Evolutionary conservation across 1,139 yeast species (phyloP).

Genomic region (Blastobotrys aristatus): DNA sequence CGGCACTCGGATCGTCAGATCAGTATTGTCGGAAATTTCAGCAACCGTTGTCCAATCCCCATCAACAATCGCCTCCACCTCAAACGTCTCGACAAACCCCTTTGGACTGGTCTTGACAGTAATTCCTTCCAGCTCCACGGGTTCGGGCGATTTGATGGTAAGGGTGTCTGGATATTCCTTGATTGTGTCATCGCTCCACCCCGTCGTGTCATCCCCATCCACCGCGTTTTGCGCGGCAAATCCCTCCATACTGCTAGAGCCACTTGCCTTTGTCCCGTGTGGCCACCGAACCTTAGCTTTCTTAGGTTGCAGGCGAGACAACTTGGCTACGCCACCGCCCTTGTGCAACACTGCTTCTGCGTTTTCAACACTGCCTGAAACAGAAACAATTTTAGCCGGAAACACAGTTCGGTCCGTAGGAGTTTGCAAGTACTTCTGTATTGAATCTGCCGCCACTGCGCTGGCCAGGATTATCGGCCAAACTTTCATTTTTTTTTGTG

Average conservation of each 20-base stretch:
- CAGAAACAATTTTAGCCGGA: background rate
- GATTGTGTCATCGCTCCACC: background rate
- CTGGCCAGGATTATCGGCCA: background rate
- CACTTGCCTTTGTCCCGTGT: too few relatives aligned
- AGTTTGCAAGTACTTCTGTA: background rate
- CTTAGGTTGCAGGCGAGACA: background rate
- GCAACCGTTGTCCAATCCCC: background rate
- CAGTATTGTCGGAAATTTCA: background rate
- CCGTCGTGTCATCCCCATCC: background rate
- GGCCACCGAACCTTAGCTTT: background rate
- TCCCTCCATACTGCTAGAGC: too few relatives aligned
- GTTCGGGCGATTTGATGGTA: background rate
- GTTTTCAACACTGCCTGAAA: background rate
- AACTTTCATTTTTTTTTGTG: background rate
- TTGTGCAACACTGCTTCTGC: background rate
- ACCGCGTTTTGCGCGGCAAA: background rate
- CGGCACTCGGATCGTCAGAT: background rate
- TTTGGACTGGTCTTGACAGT: background rate
- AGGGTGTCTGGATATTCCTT: background rate
- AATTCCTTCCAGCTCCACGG: background rate
- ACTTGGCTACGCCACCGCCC: background rate
- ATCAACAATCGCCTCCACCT: background rate
- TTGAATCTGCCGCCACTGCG: background rate
- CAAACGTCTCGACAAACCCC: background rate
- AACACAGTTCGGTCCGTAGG: background rate